Evolutionary conservation across 2,329 filamentous ascomycete genomes (phyloP).

Genomic region (Ophioceras dolichostomum): DNA sequence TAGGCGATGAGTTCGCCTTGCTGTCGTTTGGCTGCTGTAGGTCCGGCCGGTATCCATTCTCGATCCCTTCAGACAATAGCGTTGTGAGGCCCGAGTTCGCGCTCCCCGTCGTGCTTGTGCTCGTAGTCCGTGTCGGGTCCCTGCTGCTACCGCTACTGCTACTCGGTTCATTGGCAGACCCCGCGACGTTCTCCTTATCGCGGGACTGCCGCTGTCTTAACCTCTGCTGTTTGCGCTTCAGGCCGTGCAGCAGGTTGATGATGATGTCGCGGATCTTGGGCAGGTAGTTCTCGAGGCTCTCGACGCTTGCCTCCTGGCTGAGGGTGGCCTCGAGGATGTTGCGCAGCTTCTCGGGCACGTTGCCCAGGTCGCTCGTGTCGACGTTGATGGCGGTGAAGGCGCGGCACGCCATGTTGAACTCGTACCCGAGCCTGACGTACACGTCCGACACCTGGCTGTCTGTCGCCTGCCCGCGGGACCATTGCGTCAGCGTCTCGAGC

Average conservation of each 20-base stretch:
- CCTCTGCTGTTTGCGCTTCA: slow-evolving; percentile 95
- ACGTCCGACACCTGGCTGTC: slow-evolving; percentile 96
- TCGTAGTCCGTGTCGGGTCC: slow-evolving; percentile 46
- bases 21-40: slow-evolving; percentile 14
- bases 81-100: slow-evolving; percentile 43
- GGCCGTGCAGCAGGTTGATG: slow-evolving; percentile 87
- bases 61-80: slow-evolving; percentile 46
- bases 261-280: slow-evolving; percentile 96
- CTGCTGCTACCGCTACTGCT: slow-evolving; percentile 15
- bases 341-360: slow-evolving; percentile 83
- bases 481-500: slow-evolving; percentile 92
- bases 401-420: slow-evolving; percentile 97
- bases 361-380: slow-evolving; percentile 85
- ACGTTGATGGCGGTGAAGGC: slow-evolving; percentile 96
- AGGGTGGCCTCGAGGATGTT: slow-evolving; percentile 90
- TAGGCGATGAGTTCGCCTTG: slow-evolving; percentile 28
- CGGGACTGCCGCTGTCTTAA: slow-evolving; percentile 52
- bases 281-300: slow-evolving; percentile 87
- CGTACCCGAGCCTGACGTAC: slow-evolving; percentile 92
- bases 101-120: slow-evolving; percentile 46
- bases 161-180: slow-evolving; percentile 15
- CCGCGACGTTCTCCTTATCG: slow-evolving; percentile 34
- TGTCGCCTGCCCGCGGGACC: slow-evolving; percentile 85
- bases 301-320: slow-evolving; percentile 88
- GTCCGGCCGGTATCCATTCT: slow-evolving; percentile 35